Evolutionary conservation across 192 early-diverging fungal species (phyloP).

Genomic region (Coemansia sp.): DNA sequence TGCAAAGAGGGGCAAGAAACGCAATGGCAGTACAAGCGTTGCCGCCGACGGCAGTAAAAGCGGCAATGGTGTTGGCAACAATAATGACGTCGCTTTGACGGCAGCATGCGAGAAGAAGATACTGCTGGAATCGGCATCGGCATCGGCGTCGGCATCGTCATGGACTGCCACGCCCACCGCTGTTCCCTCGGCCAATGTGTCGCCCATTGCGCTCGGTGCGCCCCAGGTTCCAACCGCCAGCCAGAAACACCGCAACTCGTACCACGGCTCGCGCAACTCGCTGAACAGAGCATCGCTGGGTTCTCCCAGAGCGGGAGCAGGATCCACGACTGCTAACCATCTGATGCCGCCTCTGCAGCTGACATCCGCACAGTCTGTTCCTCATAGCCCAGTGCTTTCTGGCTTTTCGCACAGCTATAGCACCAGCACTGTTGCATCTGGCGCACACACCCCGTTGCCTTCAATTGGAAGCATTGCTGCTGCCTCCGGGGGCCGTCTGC

Average conservation of each 20-base stretch:
- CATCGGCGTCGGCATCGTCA: constrained; percentile 5
- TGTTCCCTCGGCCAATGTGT: constrained; percentile 17
- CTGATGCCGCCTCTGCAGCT: constrained; percentile 2
- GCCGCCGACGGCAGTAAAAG: neutral
- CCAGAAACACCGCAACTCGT: neutral
- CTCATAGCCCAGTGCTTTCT: constrained; percentile 16
- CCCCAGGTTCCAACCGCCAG: constrained; percentile 2
- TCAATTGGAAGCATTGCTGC: constrained; percentile 19
- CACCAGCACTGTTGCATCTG: neutral
- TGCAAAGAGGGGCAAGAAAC: constrained; percentile 4
- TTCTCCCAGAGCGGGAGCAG: neutral
- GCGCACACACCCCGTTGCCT: constrained; percentile 18
- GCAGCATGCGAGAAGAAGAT: constrained; percentile 2
- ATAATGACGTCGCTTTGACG: neutral
- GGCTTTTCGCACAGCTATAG: constrained; percentile 2
- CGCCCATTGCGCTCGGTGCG: constrained; percentile 23
- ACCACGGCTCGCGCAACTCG: neutral
- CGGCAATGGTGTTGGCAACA: neutral
- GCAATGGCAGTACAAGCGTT: constrained; percentile 8
- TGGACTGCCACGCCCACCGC: constrained; percentile 14
- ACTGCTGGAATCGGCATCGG: constrained; percentile 1
- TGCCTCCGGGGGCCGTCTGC: constrained; percentile 1
- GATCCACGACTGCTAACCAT: neutral
- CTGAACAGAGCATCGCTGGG: neutral
- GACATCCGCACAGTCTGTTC: constrained; percentile 10